A percentile compares a stretch with the other conserved stretches of the same genome.
phyloP scores from a whole-genome alignment of 805 yeast genomes.

The Lipomyces chichibuensis region DNA sequence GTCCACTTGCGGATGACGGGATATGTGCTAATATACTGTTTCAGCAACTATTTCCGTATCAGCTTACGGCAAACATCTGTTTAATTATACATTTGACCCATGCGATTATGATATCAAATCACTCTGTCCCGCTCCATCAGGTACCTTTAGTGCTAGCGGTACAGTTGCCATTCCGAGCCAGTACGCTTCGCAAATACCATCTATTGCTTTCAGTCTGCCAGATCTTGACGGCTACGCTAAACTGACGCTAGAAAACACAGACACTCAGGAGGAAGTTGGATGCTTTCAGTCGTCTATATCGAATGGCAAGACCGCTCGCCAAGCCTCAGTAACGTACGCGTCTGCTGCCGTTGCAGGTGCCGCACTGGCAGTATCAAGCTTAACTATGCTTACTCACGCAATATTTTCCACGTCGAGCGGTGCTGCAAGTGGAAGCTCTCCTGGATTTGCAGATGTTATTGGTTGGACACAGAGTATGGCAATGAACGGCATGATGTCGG shows the following conservation, averaged over 20 bases:
- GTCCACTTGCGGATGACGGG: too few species aligned
- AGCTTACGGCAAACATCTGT: slow-evolving; percentile 41
- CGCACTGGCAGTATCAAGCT: slow-evolving; percentile 37
- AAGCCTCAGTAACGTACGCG: slow-evolving; percentile 38
- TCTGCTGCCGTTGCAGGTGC: slow-evolving; percentile 43
- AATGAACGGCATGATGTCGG: slow-evolving; percentile 42
- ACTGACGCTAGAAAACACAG: slow-evolving; percentile 36
- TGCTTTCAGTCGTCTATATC: slow-evolving; percentile 40
- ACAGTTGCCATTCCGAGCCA: slow-evolving; percentile 40
- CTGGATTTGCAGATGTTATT: slow-evolving; percentile 41
- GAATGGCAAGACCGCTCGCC: slow-evolving; percentile 43
- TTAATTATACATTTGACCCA: slow-evolving; percentile 40
- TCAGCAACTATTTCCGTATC: slow-evolving; percentile 32
- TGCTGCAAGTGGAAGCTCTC: slow-evolving; percentile 29
- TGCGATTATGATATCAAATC: slow-evolving; percentile 41
- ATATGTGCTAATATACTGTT: background rate
- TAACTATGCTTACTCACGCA: slow-evolving; percentile 28
- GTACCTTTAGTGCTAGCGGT: slow-evolving; percentile 38
- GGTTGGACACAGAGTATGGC: slow-evolving; percentile 43
- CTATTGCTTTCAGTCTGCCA: slow-evolving; percentile 43
- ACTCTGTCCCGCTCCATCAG: slow-evolving; percentile 42
- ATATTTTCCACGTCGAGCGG: slow-evolving; percentile 22
- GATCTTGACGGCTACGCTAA: slow-evolving; percentile 43
- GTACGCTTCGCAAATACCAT: slow-evolving; percentile 40
- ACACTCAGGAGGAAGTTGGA: slow-evolving; percentile 36